Base-by-base conservation (phyloP, 1,139 yeast genomes). In the Kurtzmaniella quercitrusa region DNA sequence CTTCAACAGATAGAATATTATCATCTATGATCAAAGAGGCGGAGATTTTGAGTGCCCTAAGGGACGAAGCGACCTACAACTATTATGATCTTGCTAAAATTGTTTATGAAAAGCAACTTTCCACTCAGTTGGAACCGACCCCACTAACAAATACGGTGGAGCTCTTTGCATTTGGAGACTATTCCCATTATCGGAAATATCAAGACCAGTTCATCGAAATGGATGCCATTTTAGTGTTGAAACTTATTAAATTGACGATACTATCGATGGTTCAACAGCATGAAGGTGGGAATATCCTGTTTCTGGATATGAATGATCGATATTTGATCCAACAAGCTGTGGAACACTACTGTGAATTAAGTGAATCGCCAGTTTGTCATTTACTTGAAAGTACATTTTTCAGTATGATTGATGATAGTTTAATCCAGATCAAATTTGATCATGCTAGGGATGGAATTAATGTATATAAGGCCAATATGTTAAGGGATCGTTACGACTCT, bases 81-180 rank as follows among this genome's bases (percentile, higher is more conserved):
- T 43, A 43, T 36, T 43, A 18, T 16, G 46, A 43, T 23, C 12
- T 41, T 17, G 38, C 38, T 9, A 39, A 31, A 33, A 3, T 19
- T 3, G n/a, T 41, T 4, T 33, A 25, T 8, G 27, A 27, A 10
- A 27, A 10, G 25, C 33, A 17, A 9, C 29, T 6, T 21, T 19
- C 43, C n/a, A 12, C 15, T 23, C 36, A 19, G 21, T 14, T n/a
- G 3, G 19, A 39, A 2, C 27, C 31, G 11, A 34, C 29, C 9
- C 42, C n/a, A 15, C 19, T 41, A 19, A 19, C 19, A 33, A 59
- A 60, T 42, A 60, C 68, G 1, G 43, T 67, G 9, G 77, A 71
- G 51, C 56, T 71, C 39, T 70, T 68, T 47, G 56, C 73, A 2
- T 70, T 66, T 51, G 76, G 77, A 2, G 58, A 61, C 39, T 55